A percentile compares a stretch with the other conserved stretches of the same genome.
Conservation (phyloP, 305 asterid species). For the Euphrasia arctica region DNA sequence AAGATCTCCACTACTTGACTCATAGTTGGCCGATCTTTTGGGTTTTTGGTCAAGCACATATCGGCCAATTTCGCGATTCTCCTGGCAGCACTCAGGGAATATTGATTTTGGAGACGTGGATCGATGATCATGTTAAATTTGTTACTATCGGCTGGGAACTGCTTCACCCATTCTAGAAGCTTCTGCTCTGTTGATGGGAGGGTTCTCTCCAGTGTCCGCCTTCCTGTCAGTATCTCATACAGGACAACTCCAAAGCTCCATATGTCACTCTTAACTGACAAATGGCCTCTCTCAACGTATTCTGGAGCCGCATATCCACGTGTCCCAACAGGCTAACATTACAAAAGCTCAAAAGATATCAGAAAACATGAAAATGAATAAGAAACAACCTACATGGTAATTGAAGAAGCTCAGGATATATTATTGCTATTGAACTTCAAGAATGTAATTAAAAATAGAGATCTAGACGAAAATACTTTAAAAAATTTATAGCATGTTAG, state of each 20-base stretch:
- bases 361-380: neutral
- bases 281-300: constrained; percentile 70
- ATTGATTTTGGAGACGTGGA: constrained; percentile 57
- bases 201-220: constrained; percentile 69
- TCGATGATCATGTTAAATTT: constrained; percentile 71
- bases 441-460: neutral
- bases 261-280: constrained; percentile 83
- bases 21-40: constrained; percentile 76
- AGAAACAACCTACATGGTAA: neutral
- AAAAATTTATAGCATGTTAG: neutral
- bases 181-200: constrained; percentile 65
- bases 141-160: constrained; percentile 63
- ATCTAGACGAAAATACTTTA: neutral
- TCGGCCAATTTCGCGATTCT: constrained; percentile 75
- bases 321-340: constrained; percentile 80
- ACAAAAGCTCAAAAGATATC: constrained; percentile 8
- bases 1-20: constrained; percentile 58
- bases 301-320: constrained; percentile 96
- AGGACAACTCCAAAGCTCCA: constrained; percentile 94
- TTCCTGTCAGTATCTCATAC: constrained; percentile 80
- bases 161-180: constrained; percentile 84
- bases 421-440: neutral
- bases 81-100: constrained; percentile 54
- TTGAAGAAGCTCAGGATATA: neutral
- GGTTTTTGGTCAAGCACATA: constrained; percentile 58